Percentiles rank a stretch among this genome's conserved stretches.
These are phyloP conservation scores for Tolypocladium sp. DNA, from an alignment of 2,329 filamentous ascomycete genomes.

Conservation along the genomic window DNA sequence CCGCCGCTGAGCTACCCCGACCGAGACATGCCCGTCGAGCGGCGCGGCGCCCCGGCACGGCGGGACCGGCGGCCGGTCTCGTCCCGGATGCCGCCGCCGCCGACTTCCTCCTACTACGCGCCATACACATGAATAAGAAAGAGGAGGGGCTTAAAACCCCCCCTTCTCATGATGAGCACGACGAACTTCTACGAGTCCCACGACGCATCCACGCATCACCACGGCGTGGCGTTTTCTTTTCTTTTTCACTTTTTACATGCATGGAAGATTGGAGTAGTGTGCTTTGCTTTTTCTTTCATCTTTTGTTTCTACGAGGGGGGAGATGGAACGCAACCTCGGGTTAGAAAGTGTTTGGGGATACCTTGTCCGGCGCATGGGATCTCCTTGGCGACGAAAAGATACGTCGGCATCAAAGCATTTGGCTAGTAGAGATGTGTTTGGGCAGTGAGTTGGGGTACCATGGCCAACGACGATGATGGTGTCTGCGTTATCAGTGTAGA, in stretches of 20 bases:
- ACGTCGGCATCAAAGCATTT: neutral
- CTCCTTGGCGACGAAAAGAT: neutral
- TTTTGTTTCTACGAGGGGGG: neutral
- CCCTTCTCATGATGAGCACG: neutral
- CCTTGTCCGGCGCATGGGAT: neutral
- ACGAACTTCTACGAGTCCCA: neutral
- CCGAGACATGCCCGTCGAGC: constrained; percentile 6
- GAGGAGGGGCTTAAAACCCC: neutral
- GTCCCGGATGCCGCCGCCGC: neutral
- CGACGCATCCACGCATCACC: neutral
- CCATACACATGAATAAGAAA: neutral
- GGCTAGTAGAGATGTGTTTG: neutral
- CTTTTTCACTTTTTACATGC: neutral
- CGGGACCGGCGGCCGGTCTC: constrained; percentile 1
- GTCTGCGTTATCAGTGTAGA: neutral
- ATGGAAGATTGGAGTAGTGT: neutral
- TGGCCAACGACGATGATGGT: neutral
- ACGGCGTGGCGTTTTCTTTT: neutral
- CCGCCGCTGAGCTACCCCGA: constrained; percentile 9
- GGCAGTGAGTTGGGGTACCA: neutral
- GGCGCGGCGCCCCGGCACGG: neutral
- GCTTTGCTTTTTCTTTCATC: neutral
- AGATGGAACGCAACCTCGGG: neutral
- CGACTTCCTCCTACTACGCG: neutral
- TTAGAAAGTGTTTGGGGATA: neutral